These are phyloP conservation scores for Diaporthe batatas DNA, from an alignment of 2,329 filamentous ascomycete species.

Conservation along the genomic window DNA sequence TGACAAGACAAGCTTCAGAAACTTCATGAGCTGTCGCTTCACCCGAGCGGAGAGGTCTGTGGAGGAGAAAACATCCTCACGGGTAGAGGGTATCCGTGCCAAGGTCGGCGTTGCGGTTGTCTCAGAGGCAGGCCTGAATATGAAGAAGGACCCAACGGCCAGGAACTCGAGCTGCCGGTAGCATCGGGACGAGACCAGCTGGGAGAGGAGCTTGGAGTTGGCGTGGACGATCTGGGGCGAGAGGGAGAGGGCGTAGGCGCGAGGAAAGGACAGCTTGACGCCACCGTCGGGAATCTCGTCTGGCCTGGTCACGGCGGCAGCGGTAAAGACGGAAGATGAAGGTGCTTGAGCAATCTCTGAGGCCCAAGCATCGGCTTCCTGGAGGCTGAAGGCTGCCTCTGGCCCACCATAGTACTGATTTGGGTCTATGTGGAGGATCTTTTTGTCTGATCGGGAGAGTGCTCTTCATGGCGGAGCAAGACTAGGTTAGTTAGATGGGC, in stretches of 20 bases:
- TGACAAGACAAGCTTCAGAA: slow-evolving; percentile 87
- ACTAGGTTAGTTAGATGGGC: slow-evolving; percentile 80
- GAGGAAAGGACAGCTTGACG: slow-evolving; percentile 69
- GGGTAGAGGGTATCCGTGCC: slow-evolving; percentile 83
- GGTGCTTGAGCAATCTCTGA: slow-evolving; percentile 51
- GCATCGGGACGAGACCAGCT: slow-evolving; percentile 89
- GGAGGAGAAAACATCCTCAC: slow-evolving; percentile 92
- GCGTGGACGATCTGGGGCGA: slow-evolving; percentile 90
- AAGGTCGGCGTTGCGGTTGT: slow-evolving; percentile 57
- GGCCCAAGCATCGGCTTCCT: slow-evolving; percentile 84
- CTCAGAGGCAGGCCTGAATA: slow-evolving; percentile 65
- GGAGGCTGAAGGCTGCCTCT: slow-evolving; percentile 87
- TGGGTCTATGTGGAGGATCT: slow-evolving; percentile 88
- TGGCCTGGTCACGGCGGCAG: slow-evolving; percentile 55
- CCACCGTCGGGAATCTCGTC: slow-evolving; percentile 52
- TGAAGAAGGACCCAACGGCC: slow-evolving; percentile 92
- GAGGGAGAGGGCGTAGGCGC: slow-evolving; percentile 85
- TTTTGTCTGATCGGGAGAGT: slow-evolving; percentile 91
- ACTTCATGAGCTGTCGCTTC: slow-evolving; percentile 92
- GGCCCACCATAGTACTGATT: slow-evolving; percentile 90
- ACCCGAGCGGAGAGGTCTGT: slow-evolving; percentile 80
- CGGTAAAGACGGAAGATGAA: slow-evolving; percentile 53
- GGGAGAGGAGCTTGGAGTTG: slow-evolving; percentile 80
- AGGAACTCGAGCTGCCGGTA: slow-evolving; percentile 94
- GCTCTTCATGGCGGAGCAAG: slow-evolving; percentile 72